Base-by-base conservation (phyloP, 176 grass and related monocot species). In the Guadua angustifolia region DNA sequence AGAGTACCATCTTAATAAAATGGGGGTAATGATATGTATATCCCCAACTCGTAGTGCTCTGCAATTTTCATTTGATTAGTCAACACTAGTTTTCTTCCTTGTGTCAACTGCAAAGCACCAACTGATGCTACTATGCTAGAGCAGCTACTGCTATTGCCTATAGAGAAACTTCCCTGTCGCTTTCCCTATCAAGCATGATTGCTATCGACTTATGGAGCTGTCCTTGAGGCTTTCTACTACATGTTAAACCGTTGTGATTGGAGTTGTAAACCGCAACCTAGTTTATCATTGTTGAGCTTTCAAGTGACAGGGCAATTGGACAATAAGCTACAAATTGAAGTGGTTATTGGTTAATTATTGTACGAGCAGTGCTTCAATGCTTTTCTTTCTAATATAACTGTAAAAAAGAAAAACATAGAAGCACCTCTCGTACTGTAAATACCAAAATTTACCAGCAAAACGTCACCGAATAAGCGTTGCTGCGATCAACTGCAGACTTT, bases 221-320 rank as follows among this genome's bases (percentile, higher is more conserved):
- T 78, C 83, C 64, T 44, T 69, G 66, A 25, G 66, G 62, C 49
- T 57, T 67, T 62, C 6, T 15, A 71, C 50, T 76, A 81, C 24
- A 33, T 26, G 69, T 18, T 75, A 21, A 62, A 52, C 47, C 22
- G 60, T 36, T 83, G 11, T 83, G 66, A 88, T 36, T 83, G 25
- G 73, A 22, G 12, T 55, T 40, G 50, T 56, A 40, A 77, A 78
- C 44, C 16, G 29, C 45, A 71, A n/a, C 56, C 55, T 79, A 72
- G 1, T 79, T 83, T 83, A 84, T 29, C 46, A 57, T 84, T 79
- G 18, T 19, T 29, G 75, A 88, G 87, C 87, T 88, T 79, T 88
- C 87, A 38, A 39, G 46, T 66, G 81, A 63, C 67, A 21, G 26
- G 4, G 44, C 26, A 87, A 38, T 19, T 49, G 57, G 74, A 36